Percentiles rank a stretch among this genome's conserved stretches.
These are phyloP conservation scores for Umbellularia californica DNA, from an alignment of 164 flowering plant genomes.

Conservation along the genomic window DNA sequence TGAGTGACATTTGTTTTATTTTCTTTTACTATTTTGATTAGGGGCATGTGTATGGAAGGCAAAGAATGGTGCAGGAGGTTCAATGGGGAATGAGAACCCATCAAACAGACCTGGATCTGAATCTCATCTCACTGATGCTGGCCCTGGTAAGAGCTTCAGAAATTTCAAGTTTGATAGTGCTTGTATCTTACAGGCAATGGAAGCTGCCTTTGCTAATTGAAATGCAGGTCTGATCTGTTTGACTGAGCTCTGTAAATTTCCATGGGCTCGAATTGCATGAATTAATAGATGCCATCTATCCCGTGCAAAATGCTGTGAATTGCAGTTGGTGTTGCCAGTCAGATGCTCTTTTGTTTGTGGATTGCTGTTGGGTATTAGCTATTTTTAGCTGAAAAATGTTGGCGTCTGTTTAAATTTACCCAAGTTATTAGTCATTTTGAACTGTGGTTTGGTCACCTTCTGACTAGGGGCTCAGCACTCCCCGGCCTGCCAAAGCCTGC, in stretches of 20 bases:
- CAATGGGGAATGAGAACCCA: slow-evolving; percentile 35
- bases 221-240: background rate
- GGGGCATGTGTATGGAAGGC: slow-evolving; percentile 79
- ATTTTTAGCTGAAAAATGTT: background rate
- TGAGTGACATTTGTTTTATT: slow-evolving; percentile 5
- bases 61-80: slow-evolving; percentile 51
- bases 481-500: no score
- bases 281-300: background rate
- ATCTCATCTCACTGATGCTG: slow-evolving; percentile 12
- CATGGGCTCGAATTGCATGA: background rate
- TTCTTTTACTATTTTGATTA: slow-evolving; percentile 17
- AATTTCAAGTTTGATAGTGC: slow-evolving; percentile 30
- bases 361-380: background rate
- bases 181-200: slow-evolving; percentile 28
- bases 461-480: no score
- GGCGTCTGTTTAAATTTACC: background rate
- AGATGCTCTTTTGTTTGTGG: no score
- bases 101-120: slow-evolving; percentile 35
- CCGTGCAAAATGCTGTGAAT: background rate
- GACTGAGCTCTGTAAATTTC: background rate
- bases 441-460: no score
- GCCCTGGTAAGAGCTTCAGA: slow-evolving; percentile 37
- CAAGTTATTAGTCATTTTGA: background rate
- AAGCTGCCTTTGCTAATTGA: slow-evolving; percentile 18
- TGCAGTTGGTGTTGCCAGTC: no score